Evolutionary conservation across 805 yeast genomes (phyloP).

Genomic region (Lipomyces mesembrius): DNA sequence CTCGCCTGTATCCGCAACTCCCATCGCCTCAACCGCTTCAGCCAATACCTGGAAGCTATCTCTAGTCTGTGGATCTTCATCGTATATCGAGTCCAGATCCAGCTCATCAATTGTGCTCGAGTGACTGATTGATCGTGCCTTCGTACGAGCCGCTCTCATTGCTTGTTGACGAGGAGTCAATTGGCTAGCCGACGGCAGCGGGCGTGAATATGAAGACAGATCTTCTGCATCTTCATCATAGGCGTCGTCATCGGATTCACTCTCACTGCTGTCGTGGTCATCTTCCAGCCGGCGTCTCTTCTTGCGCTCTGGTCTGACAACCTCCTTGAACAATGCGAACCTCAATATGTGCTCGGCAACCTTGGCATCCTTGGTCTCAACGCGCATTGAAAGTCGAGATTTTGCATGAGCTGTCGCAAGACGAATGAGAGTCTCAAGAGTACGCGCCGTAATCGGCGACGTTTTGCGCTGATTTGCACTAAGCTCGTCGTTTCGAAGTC

Average conservation of each 20-base stretch:
- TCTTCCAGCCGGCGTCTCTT: conserved; percentile 47
- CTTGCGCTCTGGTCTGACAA: conserved; percentile 49
- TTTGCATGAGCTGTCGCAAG: conserved; percentile 96
- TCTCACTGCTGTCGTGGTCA: conserved; percentile 40
- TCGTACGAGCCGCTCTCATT: neutral
- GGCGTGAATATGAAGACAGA: neutral
- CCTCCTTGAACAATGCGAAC: conserved; percentile 84
- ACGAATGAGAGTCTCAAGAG: conserved; percentile 93
- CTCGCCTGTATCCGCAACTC: conserved; percentile 34
- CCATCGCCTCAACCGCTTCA: conserved; percentile 36
- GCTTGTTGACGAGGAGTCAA: conserved; percentile 13
- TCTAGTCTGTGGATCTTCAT: conserved; percentile 15
- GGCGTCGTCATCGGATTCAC: conserved; percentile 40
- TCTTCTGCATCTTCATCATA: conserved; percentile 43
- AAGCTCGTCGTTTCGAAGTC: conserved; percentile 74
- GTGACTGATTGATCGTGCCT: neutral
- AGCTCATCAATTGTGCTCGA: neutral
- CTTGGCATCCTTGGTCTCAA: conserved; percentile 76
- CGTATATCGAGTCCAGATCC: neutral
- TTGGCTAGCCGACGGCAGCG: conserved; percentile 17
- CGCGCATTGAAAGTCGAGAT: conserved; percentile 78
- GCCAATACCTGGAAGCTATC: conserved; percentile 29
- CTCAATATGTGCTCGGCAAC: conserved; percentile 85
- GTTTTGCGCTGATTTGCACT: conserved; percentile 58
- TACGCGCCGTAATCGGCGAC: conserved; percentile 97